Base-by-base conservation (phyloP, 1,139 yeast genomes). In the Maudiozyma humilis region DNA sequence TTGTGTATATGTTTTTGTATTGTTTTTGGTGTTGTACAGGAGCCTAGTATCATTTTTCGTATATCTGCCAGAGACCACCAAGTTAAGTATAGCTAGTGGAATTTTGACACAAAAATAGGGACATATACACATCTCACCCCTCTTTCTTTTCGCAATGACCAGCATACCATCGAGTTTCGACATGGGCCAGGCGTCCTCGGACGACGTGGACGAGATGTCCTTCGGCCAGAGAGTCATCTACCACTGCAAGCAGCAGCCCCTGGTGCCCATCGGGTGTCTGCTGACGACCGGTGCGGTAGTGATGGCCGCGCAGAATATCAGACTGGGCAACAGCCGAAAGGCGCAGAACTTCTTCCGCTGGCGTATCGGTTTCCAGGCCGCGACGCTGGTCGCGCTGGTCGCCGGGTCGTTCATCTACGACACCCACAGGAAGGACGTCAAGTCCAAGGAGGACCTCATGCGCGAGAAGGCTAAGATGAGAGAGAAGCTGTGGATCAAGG, bases 311-410 rank as follows among this genome's bases (percentile, higher is more conserved):
- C 72, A 76, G 51, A 84, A 91, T 14, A 71, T 88, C 53, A 75
- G 80, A 54, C 67, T 72, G 31, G 95, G 96, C 20, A 79, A 86
- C 56, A 75, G 81, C 51, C 68, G 72, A 44, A 77, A 78, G 48
- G 94, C 96, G 0, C 95, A 88, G 65, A 73, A 76, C 45, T 88
- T 86, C 78, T 88, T 86, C 69, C 75, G 91, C 54, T 86, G 88
- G 77, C 82, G 96, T 69, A 89, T 88, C 40, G 94, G 78, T 0
- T 73, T 87, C 56, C 97, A 88, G 64, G 84, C 84, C 12, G 75
- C 82, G 46, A 88, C 96, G 0, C 69, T 88, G 44, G 78, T 78
- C 7, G 95, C 96, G 0, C 69, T 88, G 47, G 83, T 88, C 2
- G 79, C 78, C 13, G 96, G 96, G 34, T 88, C 93, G 2, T 71